Evolutionary conservation across 768 basidiomycete genomes (phyloP), one percentile per base, ranked within the genome.

Genomic region (Pleurotus cornucopiae): DNA sequence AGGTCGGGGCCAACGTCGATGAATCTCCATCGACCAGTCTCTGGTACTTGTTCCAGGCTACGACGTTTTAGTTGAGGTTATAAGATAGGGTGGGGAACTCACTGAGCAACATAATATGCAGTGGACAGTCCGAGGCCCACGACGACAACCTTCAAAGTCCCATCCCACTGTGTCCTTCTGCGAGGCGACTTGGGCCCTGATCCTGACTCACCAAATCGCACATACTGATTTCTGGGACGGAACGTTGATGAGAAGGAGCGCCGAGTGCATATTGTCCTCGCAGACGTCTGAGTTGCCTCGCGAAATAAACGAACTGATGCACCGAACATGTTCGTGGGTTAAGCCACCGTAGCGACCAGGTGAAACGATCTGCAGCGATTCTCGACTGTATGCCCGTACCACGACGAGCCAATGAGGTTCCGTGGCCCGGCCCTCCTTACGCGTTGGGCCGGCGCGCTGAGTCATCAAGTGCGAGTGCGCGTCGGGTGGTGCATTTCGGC

Each of bases 21-120:
- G 67, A 95, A 97, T 18, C 95, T 72, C 81, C 87, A 88, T 55
- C 95, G 73, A 0, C 93, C 92, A 0, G 92, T 95, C 66, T 94
- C 88, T 2, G 89, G 85, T 0, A 93, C 89, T 64, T 82, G 78
- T 66, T 98, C 94, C 23, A 95, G 75, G 64, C 92, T 94, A 59
- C 41, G 9, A n/a, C 1, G 41, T 20, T 20, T 20, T 13, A 44
- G n/a, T 16, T 4, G 13, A 14, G 13, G 20, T 20, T n/a, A 11
- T 44, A 20, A 16, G 20, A n/a, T 20, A 16, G 13, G 41, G n/a
- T 6, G n/a, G n/a, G 5, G 2, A 25, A 52, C 51, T 52, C 23
- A 52, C 51, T 52, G 51, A 39, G 51, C 51, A 41, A 52, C 51
- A 41, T 52, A 52, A 41, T 52, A 52, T 5, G 51, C 51, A 18